phyloP scores from a whole-genome alignment of 352 stramenopile genomes.

The Phytophthora chlamydospora region DNA sequence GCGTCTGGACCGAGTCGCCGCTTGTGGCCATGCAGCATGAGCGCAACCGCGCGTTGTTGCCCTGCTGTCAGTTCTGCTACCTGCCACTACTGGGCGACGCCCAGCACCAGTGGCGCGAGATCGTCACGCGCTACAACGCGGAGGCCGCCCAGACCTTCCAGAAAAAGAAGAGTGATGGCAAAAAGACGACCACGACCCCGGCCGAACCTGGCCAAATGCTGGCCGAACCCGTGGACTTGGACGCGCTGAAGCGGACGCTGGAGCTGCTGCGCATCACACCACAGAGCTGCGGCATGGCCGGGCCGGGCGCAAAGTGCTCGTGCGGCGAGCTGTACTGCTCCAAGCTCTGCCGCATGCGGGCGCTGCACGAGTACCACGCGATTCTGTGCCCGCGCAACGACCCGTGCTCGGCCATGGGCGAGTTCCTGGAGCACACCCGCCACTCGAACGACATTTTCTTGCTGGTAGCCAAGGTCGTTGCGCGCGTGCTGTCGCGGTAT shows the following conservation, averaged over 20 bases:
- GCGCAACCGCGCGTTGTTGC: constrained; percentile 42
- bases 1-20: constrained; percentile 74
- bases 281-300: constrained; percentile 54
- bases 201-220: background rate
- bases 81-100: constrained; percentile 64
- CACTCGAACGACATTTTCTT: constrained; percentile 94
- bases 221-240: constrained; percentile 15
- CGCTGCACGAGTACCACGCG: constrained; percentile 76
- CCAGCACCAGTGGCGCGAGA: constrained; percentile 49
- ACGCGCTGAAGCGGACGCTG: constrained; percentile 55
- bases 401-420: constrained; percentile 64
- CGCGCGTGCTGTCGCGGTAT: constrained; percentile 65
- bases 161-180: constrained; percentile 9
- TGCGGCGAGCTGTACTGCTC: constrained; percentile 91
- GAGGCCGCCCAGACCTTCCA: constrained; percentile 6
- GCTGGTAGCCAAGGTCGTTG: constrained; percentile 86
- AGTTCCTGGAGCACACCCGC: constrained; percentile 69
- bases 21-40: constrained; percentile 82
- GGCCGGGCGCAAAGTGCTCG: constrained; percentile 39
- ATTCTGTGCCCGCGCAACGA: constrained; percentile 78
- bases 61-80: constrained; percentile 78
- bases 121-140: constrained; percentile 42
- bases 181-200: constrained; percentile 12
- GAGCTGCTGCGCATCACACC: constrained; percentile 48
- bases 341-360: constrained; percentile 66